Conservation (phyloP, 106 monocot species). For the Allium sativum region DNA sequence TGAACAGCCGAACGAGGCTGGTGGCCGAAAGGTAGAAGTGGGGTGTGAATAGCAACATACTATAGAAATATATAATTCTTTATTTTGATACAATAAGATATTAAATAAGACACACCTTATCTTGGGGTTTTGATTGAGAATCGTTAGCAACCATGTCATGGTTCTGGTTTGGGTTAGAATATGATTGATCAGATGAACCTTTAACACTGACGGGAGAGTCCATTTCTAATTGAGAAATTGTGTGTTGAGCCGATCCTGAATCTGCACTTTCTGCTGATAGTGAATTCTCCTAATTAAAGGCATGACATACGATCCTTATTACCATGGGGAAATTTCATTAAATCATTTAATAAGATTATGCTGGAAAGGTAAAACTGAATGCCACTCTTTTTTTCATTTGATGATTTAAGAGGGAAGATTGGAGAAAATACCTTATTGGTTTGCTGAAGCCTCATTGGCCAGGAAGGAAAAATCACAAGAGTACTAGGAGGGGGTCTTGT, state of each 20-base stretch:
- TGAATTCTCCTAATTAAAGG: slow-evolving; percentile 31
- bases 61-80: too few relatives aligned
- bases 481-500: slow-evolving; percentile 59
- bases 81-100: too few relatives aligned
- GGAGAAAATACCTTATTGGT: slow-evolving; percentile 19
- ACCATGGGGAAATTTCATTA: too few relatives aligned
- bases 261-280: slow-evolving; percentile 63
- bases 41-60: too few relatives aligned
- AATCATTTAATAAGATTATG: too few relatives aligned
- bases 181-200: slow-evolving; percentile 24
- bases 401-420: not conserved
- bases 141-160: slow-evolving; percentile 16
- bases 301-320: too few relatives aligned
- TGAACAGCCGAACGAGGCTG: too few relatives aligned
- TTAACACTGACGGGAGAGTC: slow-evolving; percentile 44
- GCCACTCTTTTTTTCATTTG: too few relatives aligned
- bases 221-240: slow-evolving; percentile 31
- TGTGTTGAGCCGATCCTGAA: slow-evolving; percentile 66
- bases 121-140: slow-evolving; percentile 20
- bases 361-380: too few relatives aligned
- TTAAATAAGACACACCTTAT: not conserved
- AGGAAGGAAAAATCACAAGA: slow-evolving; percentile 93
- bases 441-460: slow-evolving; percentile 77
- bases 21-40: too few relatives aligned
- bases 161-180: slow-evolving; percentile 25